A percentile compares a stretch with the other conserved stretches of the same genome.
Conservation (phyloP, 176 grass and related monocot species). For the Themeda triandra region DNA sequence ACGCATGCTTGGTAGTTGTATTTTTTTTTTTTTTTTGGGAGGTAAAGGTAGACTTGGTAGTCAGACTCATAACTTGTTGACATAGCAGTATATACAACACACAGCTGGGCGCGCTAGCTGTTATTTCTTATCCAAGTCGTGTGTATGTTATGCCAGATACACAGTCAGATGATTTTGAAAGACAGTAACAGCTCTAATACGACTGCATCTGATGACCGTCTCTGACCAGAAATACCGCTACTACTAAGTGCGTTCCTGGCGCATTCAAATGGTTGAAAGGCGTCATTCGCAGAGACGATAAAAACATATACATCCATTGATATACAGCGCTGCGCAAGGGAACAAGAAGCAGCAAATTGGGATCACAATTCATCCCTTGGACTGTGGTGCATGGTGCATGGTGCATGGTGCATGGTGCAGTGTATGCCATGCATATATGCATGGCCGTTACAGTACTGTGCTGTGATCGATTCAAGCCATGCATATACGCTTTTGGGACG, state of each 20-base stretch:
- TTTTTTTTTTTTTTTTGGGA: no score
- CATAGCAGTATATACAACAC: not conserved
- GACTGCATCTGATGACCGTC: not conserved
- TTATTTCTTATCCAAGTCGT: not conserved
- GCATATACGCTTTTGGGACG: not conserved
- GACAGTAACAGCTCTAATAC: not conserved
- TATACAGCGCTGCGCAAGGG: not conserved
- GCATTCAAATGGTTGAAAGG: not conserved
- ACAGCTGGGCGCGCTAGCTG: not conserved
- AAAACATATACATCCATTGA: not conserved
- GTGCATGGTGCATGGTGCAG: no score
- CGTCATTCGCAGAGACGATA: no score
- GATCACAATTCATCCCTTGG: not conserved
- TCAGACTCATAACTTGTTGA: not conserved
- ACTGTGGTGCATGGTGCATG: not conserved
- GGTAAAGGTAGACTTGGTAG: not conserved
- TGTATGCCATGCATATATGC: not conserved
- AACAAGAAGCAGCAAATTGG: not conserved
- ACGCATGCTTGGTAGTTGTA: not conserved
- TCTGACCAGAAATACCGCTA: not conserved
- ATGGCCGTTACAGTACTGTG: not conserved
- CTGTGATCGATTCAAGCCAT: not conserved
- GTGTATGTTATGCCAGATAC: not conserved
- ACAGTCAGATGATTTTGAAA: not conserved
- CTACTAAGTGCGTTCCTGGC: not conserved